Conservation (phyloP, 352 stramenopile genomes). For the Chrysophaeum taylorii region DNA sequence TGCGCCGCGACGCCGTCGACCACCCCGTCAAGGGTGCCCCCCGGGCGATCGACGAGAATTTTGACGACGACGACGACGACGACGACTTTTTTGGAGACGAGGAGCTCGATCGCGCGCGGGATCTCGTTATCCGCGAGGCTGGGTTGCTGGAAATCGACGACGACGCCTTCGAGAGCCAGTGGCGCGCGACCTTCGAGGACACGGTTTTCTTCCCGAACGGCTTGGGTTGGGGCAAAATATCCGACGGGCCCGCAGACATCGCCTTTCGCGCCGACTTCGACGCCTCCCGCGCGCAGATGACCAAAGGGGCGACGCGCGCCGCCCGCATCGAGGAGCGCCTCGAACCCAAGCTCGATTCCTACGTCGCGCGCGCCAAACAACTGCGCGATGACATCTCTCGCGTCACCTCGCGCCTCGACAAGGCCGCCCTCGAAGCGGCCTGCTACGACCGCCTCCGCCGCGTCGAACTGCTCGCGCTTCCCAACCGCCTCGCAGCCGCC, state of each 20-base stretch:
- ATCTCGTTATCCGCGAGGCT: too few species aligned
- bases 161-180: neutral
- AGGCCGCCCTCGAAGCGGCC: neutral
- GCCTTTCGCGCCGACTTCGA: neutral
- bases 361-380: neutral
- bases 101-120: too few species aligned
- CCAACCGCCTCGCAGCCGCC: neutral
- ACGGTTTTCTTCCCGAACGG: neutral
- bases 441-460: neutral
- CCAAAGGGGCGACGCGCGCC: conserved; percentile 2
- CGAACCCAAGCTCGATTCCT: neutral
- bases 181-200: neutral
- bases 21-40: conserved; percentile 10
- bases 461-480: neutral
- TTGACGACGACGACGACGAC: neutral
- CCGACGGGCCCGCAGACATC: too few species aligned
- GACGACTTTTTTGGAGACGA: too few species aligned
- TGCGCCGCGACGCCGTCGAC: conserved; percentile 20
- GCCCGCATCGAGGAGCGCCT: conserved; percentile 3
- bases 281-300: neutral
- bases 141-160: too few species aligned
- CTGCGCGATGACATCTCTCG: neutral
- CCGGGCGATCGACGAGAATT: neutral
- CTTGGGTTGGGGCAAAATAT: neutral
- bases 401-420: neutral